Percentiles rank a stretch among this genome's conserved stretches.
Evolutionary conservation across 306 rosid species (phyloP).

Genomic region (Citrullus mucosospermus): DNA sequence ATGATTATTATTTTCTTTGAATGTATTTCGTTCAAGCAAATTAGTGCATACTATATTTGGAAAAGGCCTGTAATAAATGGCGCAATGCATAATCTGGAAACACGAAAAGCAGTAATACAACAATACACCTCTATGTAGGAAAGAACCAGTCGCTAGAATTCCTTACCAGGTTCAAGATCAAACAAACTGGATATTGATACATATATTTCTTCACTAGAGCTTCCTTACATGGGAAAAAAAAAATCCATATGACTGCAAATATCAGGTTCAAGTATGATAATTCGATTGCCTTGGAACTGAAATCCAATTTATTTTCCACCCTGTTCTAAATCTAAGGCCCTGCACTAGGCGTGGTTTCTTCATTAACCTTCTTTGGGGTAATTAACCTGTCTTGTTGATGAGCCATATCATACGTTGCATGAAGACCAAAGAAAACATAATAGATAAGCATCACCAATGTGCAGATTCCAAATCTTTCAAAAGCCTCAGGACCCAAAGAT

Average conservation of each 20-base stretch:
- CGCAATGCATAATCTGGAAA: not conserved
- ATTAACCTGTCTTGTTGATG: conserved; percentile 28
- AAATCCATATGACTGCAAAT: not conserved
- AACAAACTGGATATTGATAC: not conserved
- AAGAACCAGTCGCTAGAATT: not conserved
- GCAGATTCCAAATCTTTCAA: conserved; percentile 60
- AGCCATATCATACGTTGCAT: conserved; percentile 75
- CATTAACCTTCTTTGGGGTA: conserved; percentile 8
- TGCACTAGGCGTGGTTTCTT: conserved; percentile 16
- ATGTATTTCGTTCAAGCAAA: not conserved
- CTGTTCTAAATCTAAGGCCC: conserved; percentile 17
- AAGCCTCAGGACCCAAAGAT: conserved; percentile 33
- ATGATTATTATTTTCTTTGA: not conserved
- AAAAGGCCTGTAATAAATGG: too few relatives aligned
- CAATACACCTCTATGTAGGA: not conserved
- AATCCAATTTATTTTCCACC: not conserved
- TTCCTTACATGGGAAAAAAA: not conserved
- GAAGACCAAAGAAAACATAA: conserved; percentile 61
- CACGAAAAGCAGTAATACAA: not conserved
- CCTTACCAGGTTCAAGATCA: not conserved
- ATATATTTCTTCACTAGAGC: not conserved
- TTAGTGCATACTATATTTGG: not conserved
- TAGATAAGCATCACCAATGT: conserved; percentile 44
- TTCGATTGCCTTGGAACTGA: not conserved
- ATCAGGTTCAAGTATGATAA: not conserved